These are phyloP conservation scores for Mallotus repandus DNA, from an alignment of 441 rosid species.

Conservation along the genomic window DNA sequence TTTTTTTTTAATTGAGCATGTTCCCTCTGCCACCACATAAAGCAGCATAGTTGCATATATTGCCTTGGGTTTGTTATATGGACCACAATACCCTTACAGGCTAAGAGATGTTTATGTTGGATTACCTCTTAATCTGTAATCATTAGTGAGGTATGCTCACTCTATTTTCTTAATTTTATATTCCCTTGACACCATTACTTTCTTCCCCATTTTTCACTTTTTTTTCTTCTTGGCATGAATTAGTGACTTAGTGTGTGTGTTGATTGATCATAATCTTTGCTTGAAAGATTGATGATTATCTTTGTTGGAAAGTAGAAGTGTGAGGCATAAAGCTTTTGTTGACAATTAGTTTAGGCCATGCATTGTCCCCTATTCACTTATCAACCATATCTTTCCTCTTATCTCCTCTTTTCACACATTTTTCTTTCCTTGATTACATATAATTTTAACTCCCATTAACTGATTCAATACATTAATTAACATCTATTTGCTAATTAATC, in stretches of 20 bases:
- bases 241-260: neutral
- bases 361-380: constrained; percentile 13
- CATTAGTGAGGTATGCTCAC: neutral
- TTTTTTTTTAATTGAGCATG: neutral
- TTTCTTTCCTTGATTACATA: neutral
- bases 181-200: neutral
- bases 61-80: neutral
- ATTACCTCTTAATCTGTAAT: constrained; percentile 14
- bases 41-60: neutral
- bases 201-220: neutral
- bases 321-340: constrained; percentile 11
- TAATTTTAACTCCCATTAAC: neutral
- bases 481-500: no score
- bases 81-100: constrained; percentile 5
- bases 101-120: constrained; percentile 10
- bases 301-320: constrained; percentile 21
- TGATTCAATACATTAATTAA: no score
- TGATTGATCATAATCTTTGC: constrained; percentile 14
- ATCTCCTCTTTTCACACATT: neutral
- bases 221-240: neutral
- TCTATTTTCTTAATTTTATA: neutral
- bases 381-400: constrained; percentile 11
- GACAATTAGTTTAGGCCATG: constrained; percentile 20
- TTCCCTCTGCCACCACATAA: neutral
- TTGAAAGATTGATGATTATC: constrained; percentile 21